phyloP scores from a whole-genome alignment of 2,329 filamentous ascomycete species.

The Trichophyton schoenleinii region DNA sequence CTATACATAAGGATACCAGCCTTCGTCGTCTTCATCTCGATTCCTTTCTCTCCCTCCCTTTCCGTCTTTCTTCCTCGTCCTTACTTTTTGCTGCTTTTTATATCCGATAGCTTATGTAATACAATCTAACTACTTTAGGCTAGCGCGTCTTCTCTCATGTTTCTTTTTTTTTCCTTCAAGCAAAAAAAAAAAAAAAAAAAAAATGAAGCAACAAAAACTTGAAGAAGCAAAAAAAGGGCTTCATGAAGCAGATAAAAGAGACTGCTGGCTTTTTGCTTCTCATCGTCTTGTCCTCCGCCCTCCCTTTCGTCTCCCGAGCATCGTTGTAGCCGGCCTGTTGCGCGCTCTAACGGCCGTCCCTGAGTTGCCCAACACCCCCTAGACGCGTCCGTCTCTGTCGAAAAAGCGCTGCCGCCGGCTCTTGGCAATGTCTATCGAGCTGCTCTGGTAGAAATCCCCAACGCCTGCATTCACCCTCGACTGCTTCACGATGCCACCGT shows the following conservation, averaged over 20 bases:
- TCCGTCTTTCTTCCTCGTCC: too few relatives aligned
- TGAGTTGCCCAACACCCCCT: not conserved
- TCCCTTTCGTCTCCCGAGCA: not conserved
- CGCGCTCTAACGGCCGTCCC: not conserved
- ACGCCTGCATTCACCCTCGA: not conserved
- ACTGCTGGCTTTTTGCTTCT: not conserved
- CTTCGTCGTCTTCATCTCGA: not conserved
- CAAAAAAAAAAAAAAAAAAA: not conserved
- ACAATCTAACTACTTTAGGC: not conserved
- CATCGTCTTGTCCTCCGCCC: not conserved
- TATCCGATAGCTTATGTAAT: not conserved
- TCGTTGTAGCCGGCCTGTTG: not conserved
- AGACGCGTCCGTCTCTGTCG: constrained; percentile 4
- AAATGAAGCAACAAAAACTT: not conserved
- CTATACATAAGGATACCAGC: not conserved
- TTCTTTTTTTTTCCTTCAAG: constrained; percentile 1
- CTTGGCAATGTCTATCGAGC: constrained; percentile 6
- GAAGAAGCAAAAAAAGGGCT: not conserved
- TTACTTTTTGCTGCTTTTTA: not conserved
- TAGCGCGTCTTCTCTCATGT: not conserved
- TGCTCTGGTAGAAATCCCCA: not conserved
- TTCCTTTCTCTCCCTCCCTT: too few relatives aligned
- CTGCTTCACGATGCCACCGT: constrained; percentile 24
- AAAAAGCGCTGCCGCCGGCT: constrained; percentile 1
- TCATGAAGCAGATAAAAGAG: not conserved